These are phyloP conservation scores for Syncephalis fuscata DNA, from an alignment of 371 early-diverging fungal genomes.

Conservation along the genomic window DNA sequence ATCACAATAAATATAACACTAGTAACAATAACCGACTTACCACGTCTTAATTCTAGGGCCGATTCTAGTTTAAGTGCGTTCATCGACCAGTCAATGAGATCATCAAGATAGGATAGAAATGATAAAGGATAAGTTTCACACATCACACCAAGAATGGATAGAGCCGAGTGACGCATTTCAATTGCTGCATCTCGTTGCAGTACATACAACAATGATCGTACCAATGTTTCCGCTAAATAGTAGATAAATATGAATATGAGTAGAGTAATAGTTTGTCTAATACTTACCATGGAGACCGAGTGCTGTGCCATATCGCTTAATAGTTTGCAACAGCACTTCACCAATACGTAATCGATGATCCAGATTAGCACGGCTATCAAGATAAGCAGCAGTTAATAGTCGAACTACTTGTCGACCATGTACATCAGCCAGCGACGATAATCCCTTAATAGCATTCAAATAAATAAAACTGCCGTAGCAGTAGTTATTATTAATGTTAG, in stretches of 20 bases:
- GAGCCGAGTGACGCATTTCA: constrained; percentile 24
- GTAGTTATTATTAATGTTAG: background rate
- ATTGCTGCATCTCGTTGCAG: constrained; percentile 18
- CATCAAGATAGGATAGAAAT: constrained; percentile 37
- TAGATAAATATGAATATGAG: background rate
- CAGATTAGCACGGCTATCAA: constrained; percentile 20
- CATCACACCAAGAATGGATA: constrained; percentile 52
- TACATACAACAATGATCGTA: constrained; percentile 45
- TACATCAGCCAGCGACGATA: constrained; percentile 61
- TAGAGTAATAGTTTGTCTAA: background rate
- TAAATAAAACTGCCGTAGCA: constrained; percentile 61
- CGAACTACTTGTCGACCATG: constrained; percentile 50
- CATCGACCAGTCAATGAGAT: constrained; percentile 44
- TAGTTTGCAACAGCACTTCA: constrained; percentile 73
- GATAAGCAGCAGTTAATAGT: constrained; percentile 47
- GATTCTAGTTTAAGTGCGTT: constrained; percentile 45
- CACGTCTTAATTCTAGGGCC: constrained; percentile 40
- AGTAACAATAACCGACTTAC: constrained; percentile 9
- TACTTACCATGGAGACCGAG: constrained; percentile 50
- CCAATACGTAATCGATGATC: constrained; percentile 73
- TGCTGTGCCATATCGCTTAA: constrained; percentile 59
- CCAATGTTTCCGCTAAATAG: constrained; percentile 26
- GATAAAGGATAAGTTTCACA: constrained; percentile 59
- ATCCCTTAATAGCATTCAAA: constrained; percentile 73
- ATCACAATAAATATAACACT: too few relatives aligned